Conservation (phyloP, 768 basidiomycete species). For the Kwoniella pini region DNA sequence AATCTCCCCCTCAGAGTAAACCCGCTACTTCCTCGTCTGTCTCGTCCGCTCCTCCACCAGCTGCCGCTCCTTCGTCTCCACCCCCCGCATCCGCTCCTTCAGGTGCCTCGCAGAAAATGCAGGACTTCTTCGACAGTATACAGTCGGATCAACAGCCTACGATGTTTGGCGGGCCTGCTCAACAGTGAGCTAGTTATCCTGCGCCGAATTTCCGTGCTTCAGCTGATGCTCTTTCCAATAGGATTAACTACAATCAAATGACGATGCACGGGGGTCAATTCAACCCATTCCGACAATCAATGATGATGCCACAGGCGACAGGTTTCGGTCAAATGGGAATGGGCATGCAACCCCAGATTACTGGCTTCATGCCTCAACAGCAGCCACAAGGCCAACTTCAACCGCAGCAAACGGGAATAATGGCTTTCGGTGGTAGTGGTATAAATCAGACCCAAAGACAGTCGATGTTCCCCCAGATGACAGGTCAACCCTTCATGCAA, state of each 20-base stretch:
- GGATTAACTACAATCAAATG: constrained; percentile 26
- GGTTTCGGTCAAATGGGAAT: constrained; percentile 23
- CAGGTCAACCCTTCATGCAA: constrained; percentile 58
- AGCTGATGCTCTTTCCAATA: constrained; percentile 1
- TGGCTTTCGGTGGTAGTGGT: constrained; percentile 20
- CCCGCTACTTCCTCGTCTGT: constrained; percentile 40
- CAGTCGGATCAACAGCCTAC: constrained; percentile 67
- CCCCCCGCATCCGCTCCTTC: constrained; percentile 39
- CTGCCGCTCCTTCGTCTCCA: constrained; percentile 30
- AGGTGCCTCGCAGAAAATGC: constrained; percentile 58
- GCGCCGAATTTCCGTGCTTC: neutral
- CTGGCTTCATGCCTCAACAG: constrained; percentile 55
- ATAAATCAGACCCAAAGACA: constrained; percentile 20
- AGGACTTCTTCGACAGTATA: constrained; percentile 88
- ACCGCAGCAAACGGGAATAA: constrained; percentile 63
- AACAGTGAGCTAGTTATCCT: constrained; percentile 22
- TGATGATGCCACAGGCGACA: constrained; percentile 56
- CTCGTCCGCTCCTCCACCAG: constrained; percentile 20
- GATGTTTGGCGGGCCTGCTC: constrained; percentile 44
- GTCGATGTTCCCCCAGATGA: constrained; percentile 60
- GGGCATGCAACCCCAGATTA: constrained; percentile 51
- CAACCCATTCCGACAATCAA: constrained; percentile 76
- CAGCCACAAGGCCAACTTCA: constrained; percentile 53
- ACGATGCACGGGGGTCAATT: constrained; percentile 60
- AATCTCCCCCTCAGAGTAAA: constrained; percentile 8